A percentile compares a stretch with the other conserved stretches of the same genome.
Evolutionary conservation across 345 rosid genomes (phyloP).

Genomic region (Hirschfeldia incana): DNA sequence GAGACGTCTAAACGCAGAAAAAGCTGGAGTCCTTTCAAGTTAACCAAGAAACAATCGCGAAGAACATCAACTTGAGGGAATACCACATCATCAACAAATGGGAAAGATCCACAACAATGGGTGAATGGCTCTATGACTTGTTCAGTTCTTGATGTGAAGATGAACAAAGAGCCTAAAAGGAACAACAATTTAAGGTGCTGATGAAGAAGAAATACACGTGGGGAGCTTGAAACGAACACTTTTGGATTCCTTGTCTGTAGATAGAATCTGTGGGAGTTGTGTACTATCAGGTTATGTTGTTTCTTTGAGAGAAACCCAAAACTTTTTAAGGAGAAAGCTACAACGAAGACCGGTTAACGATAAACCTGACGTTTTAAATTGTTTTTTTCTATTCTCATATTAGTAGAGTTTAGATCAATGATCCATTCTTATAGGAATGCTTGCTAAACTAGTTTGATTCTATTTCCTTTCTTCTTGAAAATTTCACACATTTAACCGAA

Average conservation of each 20-base stretch:
- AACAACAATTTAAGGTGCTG: background rate
- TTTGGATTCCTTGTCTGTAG: conserved; percentile 20
- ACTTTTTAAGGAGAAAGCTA: background rate
- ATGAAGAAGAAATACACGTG: conserved; percentile 10
- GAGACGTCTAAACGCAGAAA: conserved; percentile 84
- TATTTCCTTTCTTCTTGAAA: background rate
- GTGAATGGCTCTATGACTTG: background rate
- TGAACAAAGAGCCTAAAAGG: background rate
- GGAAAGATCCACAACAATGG: background rate
- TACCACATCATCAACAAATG: conserved; percentile 4
- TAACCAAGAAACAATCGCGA: conserved; percentile 80
- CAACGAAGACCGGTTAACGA: background rate
- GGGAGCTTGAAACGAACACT: background rate
- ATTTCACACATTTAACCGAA: background rate
- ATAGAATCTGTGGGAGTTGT: conserved; percentile 6
- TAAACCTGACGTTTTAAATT: background rate
- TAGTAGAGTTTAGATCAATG: background rate
- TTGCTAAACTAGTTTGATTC: background rate
- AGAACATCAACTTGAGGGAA: conserved; percentile 61
- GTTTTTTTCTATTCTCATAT: background rate
- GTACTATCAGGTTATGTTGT: background rate
- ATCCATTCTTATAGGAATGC: background rate
- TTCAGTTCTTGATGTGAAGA: background rate
- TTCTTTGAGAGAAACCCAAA: conserved; percentile 15
- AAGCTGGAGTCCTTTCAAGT: conserved; percentile 94